Evolutionary conservation across 2,329 filamentous ascomycete species (phyloP).

Genomic region (Alternaria sp.): DNA sequence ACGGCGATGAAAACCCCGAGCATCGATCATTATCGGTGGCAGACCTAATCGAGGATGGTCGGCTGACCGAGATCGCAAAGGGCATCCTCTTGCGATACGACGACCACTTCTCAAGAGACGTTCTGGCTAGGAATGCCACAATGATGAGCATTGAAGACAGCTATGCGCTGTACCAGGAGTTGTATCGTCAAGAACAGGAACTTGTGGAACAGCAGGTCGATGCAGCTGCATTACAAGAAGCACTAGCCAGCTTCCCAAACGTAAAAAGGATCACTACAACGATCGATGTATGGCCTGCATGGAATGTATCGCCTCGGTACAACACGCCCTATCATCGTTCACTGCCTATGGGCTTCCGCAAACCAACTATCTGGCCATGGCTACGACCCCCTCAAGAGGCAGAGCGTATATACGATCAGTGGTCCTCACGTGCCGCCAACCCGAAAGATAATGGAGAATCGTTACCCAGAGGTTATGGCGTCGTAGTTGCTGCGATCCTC

Average conservation of each 20-base stretch:
- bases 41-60: conserved; percentile 16
- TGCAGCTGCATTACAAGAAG: conserved; percentile 41
- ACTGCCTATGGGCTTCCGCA: conserved; percentile 50
- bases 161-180: conserved; percentile 36
- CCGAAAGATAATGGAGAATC: neutral
- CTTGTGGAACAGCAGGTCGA: conserved; percentile 39
- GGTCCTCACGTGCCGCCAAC: neutral
- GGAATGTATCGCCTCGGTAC: conserved; percentile 47
- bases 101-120: conserved; percentile 17
- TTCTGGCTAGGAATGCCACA: conserved; percentile 20
- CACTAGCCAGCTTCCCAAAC: conserved; percentile 43
- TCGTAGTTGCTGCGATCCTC: conserved; percentile 33
- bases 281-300: conserved; percentile 48
- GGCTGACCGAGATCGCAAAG: conserved; percentile 24
- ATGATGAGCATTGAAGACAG: conserved; percentile 32
- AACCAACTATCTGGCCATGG: conserved; percentile 44
- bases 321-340: conserved; percentile 53
- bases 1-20: conserved; percentile 8
- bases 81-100: conserved; percentile 18
- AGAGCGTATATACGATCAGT: neutral
- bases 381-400: neutral
- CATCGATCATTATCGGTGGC: conserved; percentile 12
- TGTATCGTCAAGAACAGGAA: conserved; percentile 43
- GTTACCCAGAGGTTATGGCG: conserved; percentile 39
- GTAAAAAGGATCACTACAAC: conserved; percentile 50